Conservation (phyloP, 23 red algal genomes). For the Gracilariopsis chorda region DNA sequence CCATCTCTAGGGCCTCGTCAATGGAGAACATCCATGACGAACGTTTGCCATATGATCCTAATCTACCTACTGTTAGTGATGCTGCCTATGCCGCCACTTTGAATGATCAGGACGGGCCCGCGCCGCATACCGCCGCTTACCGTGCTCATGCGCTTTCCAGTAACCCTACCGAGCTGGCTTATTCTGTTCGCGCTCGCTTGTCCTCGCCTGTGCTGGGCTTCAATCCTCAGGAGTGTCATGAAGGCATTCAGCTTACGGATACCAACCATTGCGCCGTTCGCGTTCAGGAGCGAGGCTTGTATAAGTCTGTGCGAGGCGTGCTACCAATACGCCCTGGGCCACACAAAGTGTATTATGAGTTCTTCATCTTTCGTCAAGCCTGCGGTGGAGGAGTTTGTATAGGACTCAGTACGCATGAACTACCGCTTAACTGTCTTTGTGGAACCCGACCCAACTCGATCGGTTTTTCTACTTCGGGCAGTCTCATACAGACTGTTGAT, state of each 20-base stretch:
- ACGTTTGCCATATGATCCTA: conserved; percentile 37
- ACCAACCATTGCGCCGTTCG: conserved; percentile 90
- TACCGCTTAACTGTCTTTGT: conserved; percentile 89
- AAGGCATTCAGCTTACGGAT: conserved; percentile 82
- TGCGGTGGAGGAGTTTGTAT: conserved; percentile 81
- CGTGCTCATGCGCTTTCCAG: conserved; percentile 48
- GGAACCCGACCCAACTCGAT: conserved; percentile 93
- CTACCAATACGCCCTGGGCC: conserved; percentile 39
- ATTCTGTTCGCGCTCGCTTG: conserved; percentile 81
- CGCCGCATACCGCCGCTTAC: conserved; percentile 67
- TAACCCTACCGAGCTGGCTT: conserved; percentile 76
- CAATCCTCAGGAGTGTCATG: conserved; percentile 84
- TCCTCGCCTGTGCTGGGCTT: conserved; percentile 85
- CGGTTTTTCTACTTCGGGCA: conserved; percentile 85
- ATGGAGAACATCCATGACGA: conserved; percentile 80
- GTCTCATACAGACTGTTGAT: conserved; percentile 87
- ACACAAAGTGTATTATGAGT: conserved; percentile 77
- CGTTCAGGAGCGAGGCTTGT: conserved; percentile 74
- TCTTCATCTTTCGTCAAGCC: conserved; percentile 68
- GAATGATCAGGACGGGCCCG: conserved; percentile 64
- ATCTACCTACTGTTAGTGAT: conserved; percentile 37
- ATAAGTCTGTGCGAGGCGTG: conserved; percentile 76
- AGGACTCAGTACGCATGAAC: conserved; percentile 82
- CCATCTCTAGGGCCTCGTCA: conserved; percentile 82
- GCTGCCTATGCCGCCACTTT: conserved; percentile 77